Evolutionary conservation across 2,329 filamentous ascomycete species (phyloP).

Genomic region (Bipolaris victoriae): DNA sequence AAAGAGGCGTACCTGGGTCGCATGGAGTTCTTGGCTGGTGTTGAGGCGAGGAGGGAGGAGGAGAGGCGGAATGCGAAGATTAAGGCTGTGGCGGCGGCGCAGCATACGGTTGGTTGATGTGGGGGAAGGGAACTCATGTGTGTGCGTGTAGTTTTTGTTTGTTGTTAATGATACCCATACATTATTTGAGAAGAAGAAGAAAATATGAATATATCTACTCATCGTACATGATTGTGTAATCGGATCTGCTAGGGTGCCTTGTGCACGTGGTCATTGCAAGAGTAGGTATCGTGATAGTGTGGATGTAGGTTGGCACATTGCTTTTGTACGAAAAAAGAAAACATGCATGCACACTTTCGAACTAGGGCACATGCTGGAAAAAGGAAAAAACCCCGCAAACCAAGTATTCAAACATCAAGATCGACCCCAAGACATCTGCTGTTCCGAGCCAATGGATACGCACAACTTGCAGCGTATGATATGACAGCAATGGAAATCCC

Average conservation of each 20-base stretch:
- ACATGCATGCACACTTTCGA: no score
- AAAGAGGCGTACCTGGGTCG: slow-evolving; percentile 66
- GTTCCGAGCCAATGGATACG: not conserved
- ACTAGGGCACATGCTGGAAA: not conserved
- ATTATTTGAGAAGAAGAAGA: not conserved
- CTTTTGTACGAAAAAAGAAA: not conserved
- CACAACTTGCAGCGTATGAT: no score
- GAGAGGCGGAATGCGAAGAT: slow-evolving; percentile 56
- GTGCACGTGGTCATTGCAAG: not conserved
- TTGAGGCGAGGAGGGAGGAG: slow-evolving; percentile 62
- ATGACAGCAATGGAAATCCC: not conserved
- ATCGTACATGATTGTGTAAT: not conserved
- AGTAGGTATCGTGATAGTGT: not conserved
- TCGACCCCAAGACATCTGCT: no score
- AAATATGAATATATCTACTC: not conserved
- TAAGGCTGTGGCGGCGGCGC: slow-evolving; percentile 42
- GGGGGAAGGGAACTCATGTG: not conserved
- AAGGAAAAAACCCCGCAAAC: not conserved
- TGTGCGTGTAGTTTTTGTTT: not conserved
- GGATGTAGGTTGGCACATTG: not conserved
- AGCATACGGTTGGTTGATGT: slow-evolving; percentile 5
- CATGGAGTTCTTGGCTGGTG: slow-evolving; percentile 67
- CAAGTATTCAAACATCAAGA: not conserved
- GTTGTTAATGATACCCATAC: slow-evolving; percentile 17
- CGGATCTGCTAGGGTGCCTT: not conserved